Percentiles rank a stretch among this genome's conserved stretches.
Conservation (phyloP, 2,329 filamentous ascomycete genomes). For the Tolypocladium guangdongense region DNA sequence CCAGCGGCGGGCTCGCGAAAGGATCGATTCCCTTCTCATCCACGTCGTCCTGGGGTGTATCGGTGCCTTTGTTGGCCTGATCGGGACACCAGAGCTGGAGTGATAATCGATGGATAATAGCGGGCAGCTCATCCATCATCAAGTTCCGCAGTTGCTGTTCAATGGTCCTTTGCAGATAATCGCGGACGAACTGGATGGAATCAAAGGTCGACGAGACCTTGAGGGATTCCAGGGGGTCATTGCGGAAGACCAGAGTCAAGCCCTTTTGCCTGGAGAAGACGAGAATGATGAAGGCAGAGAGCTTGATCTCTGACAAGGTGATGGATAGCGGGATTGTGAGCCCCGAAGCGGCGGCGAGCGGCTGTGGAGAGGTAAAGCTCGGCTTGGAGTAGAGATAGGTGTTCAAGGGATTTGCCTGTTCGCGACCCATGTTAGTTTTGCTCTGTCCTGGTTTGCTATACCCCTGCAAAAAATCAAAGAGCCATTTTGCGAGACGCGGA, state of each 20-base stretch:
- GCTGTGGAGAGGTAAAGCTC: slow-evolving; percentile 83
- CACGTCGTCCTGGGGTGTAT: slow-evolving; percentile 35
- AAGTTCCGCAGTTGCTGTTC: slow-evolving; percentile 84
- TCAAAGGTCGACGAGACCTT: slow-evolving; percentile 99
- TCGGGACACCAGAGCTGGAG: slow-evolving; percentile 85
- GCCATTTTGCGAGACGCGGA: background rate
- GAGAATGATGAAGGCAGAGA: slow-evolving; percentile 93
- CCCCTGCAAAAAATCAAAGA: background rate
- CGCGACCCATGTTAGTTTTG: slow-evolving; percentile 35
- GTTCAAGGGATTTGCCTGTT: slow-evolving; percentile 84
- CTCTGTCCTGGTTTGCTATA: slow-evolving; percentile 6
- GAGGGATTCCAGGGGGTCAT: slow-evolving; percentile 93
- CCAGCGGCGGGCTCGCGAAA: slow-evolving; percentile 68
- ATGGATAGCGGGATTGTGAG: slow-evolving; percentile 97
- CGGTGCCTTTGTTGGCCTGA: slow-evolving; percentile 41
- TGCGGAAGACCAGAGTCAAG: slow-evolving; percentile 90
- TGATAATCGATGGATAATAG: slow-evolving; percentile 89
- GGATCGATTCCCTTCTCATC: slow-evolving; percentile 62
- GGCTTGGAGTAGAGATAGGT: slow-evolving; percentile 90
- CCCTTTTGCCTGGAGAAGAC: slow-evolving; percentile 98
- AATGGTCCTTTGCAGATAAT: slow-evolving; percentile 93
- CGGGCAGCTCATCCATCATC: slow-evolving; percentile 96
- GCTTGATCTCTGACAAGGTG: slow-evolving; percentile 86
- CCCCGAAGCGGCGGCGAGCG: slow-evolving; percentile 79
- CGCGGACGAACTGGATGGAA: slow-evolving; percentile 94